A percentile compares a stretch with the other conserved stretches of the same genome.
These are phyloP conservation scores for Ogataea philodendri DNA, from an alignment of 805 yeast species.

Conservation along the genomic window DNA sequence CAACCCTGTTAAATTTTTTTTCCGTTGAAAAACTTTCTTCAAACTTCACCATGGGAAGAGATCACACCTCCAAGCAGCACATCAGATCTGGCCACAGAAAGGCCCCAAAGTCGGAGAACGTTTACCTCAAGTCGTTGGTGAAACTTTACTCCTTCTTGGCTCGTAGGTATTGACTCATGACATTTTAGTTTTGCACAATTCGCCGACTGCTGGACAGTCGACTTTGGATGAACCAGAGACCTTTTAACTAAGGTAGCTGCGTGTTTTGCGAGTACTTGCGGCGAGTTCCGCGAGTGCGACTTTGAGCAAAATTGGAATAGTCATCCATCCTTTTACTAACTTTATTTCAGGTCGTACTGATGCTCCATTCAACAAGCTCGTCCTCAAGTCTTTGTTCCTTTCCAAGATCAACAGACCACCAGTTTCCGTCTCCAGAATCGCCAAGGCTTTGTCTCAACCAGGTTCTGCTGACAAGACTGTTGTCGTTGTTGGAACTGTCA, in stretches of 20 bases:
- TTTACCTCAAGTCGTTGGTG: constrained; percentile 96
- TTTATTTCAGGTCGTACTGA: constrained; percentile 86
- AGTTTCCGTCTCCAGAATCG: constrained; percentile 89
- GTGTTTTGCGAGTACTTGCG: constrained; percentile 12
- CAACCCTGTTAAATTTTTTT: constrained; percentile 9
- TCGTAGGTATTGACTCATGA: constrained; percentile 65
- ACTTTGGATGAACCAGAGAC: constrained; percentile 12
- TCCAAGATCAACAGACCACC: constrained; percentile 99
- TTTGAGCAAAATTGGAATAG: constrained; percentile 14
- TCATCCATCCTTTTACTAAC: constrained; percentile 32
- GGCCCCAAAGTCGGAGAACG: constrained; percentile 99
- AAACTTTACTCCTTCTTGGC: constrained; percentile 98
- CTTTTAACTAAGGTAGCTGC: constrained; percentile 4
- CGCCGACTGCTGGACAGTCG: constrained; percentile 15
- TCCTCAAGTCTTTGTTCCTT: constrained; percentile 91
- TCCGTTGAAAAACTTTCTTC: constrained; percentile 9
- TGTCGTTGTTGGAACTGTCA: constrained; percentile 99
- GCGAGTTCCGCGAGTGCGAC: constrained; percentile 7
- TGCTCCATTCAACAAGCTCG: constrained; percentile 97
- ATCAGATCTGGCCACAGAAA: constrained; percentile 92
- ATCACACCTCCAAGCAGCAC: constrained; percentile 96
- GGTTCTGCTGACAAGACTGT: constrained; percentile 89
- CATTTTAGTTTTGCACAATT: constrained; percentile 27
- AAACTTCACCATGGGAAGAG: constrained; percentile 80
- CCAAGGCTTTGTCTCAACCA: constrained; percentile 74